Evolutionary conservation across 2,329 filamentous ascomycete genomes (phyloP).

Genomic region (Tolypocladium endophyticum): DNA sequence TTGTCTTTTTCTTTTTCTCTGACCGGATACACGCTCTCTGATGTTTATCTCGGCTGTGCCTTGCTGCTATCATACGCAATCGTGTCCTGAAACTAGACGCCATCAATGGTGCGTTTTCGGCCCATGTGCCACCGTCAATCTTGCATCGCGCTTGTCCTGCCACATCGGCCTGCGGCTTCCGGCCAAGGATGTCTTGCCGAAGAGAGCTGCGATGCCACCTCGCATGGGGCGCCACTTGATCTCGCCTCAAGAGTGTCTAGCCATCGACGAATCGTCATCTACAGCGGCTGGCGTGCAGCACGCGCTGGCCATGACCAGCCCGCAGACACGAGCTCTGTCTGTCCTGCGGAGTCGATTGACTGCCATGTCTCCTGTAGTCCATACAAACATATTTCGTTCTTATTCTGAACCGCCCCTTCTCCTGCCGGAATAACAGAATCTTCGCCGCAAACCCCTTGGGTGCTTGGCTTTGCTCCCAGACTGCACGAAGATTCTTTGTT

Average conservation of each 20-base stretch:
- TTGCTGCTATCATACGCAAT: not conserved
- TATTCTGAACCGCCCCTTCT: not conserved
- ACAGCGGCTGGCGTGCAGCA: not conserved
- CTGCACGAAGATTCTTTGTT: not conserved
- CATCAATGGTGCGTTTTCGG: not conserved
- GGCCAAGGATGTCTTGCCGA: not conserved
- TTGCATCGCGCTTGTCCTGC: not conserved
- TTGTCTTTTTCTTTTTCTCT: conserved; percentile 3
- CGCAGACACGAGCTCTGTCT: not conserved
- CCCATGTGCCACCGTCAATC: not conserved
- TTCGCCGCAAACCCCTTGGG: not conserved
- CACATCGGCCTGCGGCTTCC: not conserved
- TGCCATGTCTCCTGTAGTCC: not conserved
- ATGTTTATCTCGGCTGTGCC: not conserved
- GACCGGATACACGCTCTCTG: not conserved
- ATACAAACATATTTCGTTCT: not conserved
- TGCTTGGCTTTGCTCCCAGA: not conserved
- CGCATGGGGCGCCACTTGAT: not conserved
- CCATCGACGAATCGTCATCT: not conserved
- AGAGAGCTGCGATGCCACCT: not conserved
- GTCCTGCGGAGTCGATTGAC: not conserved
- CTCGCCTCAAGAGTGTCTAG: not conserved
- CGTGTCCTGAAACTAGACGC: not conserved
- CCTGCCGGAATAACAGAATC: not conserved
- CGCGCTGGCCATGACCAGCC: not conserved